A percentile compares a stretch with the other conserved stretches of the same genome.
Conservation (phyloP, 2,329 filamentous ascomycete species). For the Myotisia sp. region DNA sequence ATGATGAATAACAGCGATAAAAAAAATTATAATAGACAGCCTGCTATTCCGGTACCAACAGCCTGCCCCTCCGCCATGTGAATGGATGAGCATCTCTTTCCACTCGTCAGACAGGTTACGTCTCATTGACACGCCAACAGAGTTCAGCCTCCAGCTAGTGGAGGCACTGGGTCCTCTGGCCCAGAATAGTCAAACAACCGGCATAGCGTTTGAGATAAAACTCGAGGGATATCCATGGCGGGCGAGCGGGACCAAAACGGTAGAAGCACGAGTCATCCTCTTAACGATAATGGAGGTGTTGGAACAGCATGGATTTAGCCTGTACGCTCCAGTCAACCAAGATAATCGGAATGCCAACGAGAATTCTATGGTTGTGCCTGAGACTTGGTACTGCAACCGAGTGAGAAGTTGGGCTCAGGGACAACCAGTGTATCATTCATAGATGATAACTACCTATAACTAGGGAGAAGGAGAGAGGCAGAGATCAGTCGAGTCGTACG, state of each 20-base stretch:
- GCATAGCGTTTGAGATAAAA: constrained; percentile 20
- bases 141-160: constrained; percentile 13
- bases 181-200: constrained; percentile 8
- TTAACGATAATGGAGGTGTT: constrained; percentile 23
- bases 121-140: constrained; percentile 20
- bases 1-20: too few species aligned
- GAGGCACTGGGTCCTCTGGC: constrained; percentile 9
- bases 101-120: constrained; percentile 19
- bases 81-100: constrained; percentile 28
- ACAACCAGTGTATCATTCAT: constrained; percentile 7
- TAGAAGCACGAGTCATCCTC: constrained; percentile 23
- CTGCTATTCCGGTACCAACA: constrained; percentile 27
- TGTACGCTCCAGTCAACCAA: constrained; percentile 29
- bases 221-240: constrained; percentile 23
- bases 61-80: constrained; percentile 21
- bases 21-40: constrained; percentile 21
- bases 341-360: constrained; percentile 12
- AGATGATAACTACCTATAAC: neutral
- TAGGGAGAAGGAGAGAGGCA: too few species aligned
- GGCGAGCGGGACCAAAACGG: constrained; percentile 22
- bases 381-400: constrained; percentile 10
- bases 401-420: constrained; percentile 5
- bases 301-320: constrained; percentile 26
- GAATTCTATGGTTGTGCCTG: neutral
- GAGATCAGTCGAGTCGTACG: too few species aligned